These are phyloP conservation scores for Rosa chinensis DNA, from an alignment of 306 rosid genomes.

Conservation along the genomic window DNA sequence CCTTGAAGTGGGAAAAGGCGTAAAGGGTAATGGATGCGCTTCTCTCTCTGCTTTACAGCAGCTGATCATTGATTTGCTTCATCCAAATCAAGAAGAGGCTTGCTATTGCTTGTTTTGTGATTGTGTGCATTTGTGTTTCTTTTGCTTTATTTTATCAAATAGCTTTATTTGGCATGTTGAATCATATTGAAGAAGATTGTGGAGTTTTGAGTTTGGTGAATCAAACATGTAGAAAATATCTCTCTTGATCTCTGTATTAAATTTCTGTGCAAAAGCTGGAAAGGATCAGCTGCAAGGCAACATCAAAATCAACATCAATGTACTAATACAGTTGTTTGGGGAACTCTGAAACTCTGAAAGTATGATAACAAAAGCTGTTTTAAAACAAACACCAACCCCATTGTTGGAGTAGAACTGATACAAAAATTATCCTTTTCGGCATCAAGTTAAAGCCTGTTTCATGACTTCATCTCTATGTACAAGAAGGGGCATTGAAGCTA, in stretches of 20 bases:
- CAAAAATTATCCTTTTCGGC: background rate
- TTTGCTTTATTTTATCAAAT: background rate
- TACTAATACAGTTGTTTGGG: background rate
- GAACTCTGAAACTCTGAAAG: background rate
- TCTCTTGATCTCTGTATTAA: background rate
- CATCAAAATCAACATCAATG: background rate
- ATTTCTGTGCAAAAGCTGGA: slow-evolving; percentile 5
- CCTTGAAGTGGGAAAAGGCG: slow-evolving; percentile 57
- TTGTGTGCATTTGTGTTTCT: slow-evolving; percentile 8
- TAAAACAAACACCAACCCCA: background rate
- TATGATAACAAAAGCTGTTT: background rate
- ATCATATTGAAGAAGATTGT: background rate
- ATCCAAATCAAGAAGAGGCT: background rate
- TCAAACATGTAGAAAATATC: slow-evolving; percentile 1
- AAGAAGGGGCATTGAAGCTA: background rate
- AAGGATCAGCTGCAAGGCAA: slow-evolving; percentile 1
- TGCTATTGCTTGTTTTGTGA: slow-evolving; percentile 17
- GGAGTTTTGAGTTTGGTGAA: background rate
- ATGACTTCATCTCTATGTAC: background rate
- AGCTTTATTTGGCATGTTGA: slow-evolving; percentile 2
- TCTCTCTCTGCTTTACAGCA: slow-evolving; percentile 14
- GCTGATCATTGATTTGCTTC: slow-evolving; percentile 21
- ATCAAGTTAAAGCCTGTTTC: background rate
- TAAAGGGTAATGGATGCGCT: slow-evolving; percentile 23
- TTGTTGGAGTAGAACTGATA: background rate